Base-by-base conservation (phyloP, 164 flowering plant species). In the Stephania yunnanensis region DNA sequence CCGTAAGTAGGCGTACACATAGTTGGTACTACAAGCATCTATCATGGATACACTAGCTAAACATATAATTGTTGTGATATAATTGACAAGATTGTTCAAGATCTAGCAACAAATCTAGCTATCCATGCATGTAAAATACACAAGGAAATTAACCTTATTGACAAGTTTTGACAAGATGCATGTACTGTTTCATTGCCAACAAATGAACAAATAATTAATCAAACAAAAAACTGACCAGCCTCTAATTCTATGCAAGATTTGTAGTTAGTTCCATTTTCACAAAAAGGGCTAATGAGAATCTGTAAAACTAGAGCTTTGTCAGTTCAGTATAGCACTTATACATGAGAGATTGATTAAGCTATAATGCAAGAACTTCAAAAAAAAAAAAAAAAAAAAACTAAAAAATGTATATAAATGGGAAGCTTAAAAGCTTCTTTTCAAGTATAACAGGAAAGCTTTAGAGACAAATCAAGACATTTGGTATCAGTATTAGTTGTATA, bases 251-350 rank as follows among this genome's bases (percentile, higher is more conserved):
- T 61, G 66, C 25, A n/a, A 61, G 66, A n/a, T 61, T 22, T n/a
- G 19, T 7, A 58, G 66, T 61, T 61, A 61, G 66, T 61, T 61
- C 66, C 66, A 61, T n/a, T 61, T 61, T 61, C 66, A 61, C 66
- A 61, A n/a, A 61, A 6, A 61, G 1, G 66, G 25, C n/a, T 19
- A 5, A 61, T n/a, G 66, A 22, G 20, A 19, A 58, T 17, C 64
- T 58, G 64, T 61, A 10, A 19, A 5, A 19, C 22, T 61, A 61
- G 20, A 58, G 20, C 20, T 61, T 61, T 7, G 25, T 61, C 66
- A 61, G 66, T 61, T 61, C 42, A 36, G 20, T 20, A n/a, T 17
- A 19, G 20, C 66, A 61, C 66, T 19, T 17, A n/a, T n/a, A 61
- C 19, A n/a, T 19, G 7, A n/a, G 66, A n/a, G 66, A 61, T 5